phyloP scores from a whole-genome alignment of 768 basidiomycete genomes.

The Podaxis mareebaensis region DNA sequence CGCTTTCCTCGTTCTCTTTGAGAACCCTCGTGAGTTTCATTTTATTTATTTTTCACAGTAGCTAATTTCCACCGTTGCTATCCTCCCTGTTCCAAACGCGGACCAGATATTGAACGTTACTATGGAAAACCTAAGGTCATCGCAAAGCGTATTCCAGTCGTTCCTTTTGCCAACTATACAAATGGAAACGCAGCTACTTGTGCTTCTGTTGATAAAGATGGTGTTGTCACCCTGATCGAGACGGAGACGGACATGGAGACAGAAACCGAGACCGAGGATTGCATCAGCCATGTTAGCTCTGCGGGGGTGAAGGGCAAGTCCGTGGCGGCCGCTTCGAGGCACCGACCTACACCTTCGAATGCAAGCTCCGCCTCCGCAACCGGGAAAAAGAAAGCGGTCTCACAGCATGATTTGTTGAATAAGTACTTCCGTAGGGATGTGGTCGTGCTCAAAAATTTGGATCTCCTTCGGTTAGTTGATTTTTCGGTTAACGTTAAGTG shows the following conservation, averaged over 20 bases:
- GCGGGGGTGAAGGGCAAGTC: slow-evolving; percentile 9
- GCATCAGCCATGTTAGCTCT: background rate
- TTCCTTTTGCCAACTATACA: slow-evolving; percentile 23
- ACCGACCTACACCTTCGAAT: slow-evolving; percentile 33
- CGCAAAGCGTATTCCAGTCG: slow-evolving; percentile 75
- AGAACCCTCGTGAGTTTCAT: slow-evolving; percentile 84
- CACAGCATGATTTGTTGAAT: slow-evolving; percentile 88
- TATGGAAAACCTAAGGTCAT: slow-evolving; percentile 93
- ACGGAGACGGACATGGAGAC: slow-evolving; percentile 66
- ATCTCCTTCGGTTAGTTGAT: slow-evolving; percentile 72
- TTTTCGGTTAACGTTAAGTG: background rate
- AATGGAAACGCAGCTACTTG: slow-evolving; percentile 16
- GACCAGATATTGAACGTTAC: slow-evolving; percentile 86
- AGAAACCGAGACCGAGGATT: slow-evolving; percentile 47
- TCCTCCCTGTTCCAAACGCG: slow-evolving; percentile 8
- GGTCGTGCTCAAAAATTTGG: slow-evolving; percentile 78
- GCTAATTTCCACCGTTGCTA: background rate
- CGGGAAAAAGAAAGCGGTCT: slow-evolving; percentile 39
- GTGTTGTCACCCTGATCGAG: slow-evolving; percentile 52
- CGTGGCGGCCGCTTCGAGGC: slow-evolving; percentile 21
- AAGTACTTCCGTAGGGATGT: slow-evolving; percentile 90
- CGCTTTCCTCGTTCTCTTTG: slow-evolving; percentile 92
- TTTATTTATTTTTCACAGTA: slow-evolving; percentile 8
- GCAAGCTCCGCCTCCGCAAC: slow-evolving; percentile 34
- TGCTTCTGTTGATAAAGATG: slow-evolving; percentile 17